Conservation (phyloP, 116 monocot genomes). For the Papilionanthe hybrid region DNA sequence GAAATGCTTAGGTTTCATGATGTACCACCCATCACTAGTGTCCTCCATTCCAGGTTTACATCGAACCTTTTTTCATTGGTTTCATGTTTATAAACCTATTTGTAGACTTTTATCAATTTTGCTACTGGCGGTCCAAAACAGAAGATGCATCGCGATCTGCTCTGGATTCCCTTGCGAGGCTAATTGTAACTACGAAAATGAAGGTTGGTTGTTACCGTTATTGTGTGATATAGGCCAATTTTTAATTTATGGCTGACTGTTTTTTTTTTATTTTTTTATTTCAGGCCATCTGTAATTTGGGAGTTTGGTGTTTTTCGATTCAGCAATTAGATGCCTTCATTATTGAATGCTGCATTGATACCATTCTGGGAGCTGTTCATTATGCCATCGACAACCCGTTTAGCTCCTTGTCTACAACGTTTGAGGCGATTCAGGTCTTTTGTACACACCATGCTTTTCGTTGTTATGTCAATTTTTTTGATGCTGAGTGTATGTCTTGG, state of each 20-base stretch:
- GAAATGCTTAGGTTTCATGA: conserved; percentile 66
- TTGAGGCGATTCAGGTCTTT: conserved; percentile 65
- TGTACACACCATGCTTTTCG: not conserved
- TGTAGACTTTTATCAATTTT: not conserved
- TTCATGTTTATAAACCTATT: not conserved
- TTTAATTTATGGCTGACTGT: conserved; percentile 3
- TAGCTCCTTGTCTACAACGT: conserved; percentile 50
- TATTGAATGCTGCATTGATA: conserved; percentile 15
- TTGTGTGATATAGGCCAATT: not conserved
- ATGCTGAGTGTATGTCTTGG: not conserved
- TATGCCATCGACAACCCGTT: conserved; percentile 72
- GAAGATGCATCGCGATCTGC: conserved; percentile 19
- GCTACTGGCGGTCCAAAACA: conserved; percentile 2
- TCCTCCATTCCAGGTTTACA: conserved; percentile 32
- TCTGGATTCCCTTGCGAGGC: conserved; percentile 36
- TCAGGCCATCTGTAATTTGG: conserved; percentile 68
- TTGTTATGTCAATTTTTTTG: conserved; percentile 2
- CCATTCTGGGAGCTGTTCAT: conserved; percentile 37
- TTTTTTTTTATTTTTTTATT: conserved; percentile 12
- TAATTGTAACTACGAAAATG: conserved; percentile 39
- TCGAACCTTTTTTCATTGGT: not conserved
- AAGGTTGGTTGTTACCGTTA: conserved; percentile 36
- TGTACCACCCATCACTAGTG: conserved; percentile 50
- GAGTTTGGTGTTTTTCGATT: conserved; percentile 65
- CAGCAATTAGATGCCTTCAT: conserved; percentile 35